Conservation (phyloP, 768 basidiomycete genomes). For the Asterophora parasitica region DNA sequence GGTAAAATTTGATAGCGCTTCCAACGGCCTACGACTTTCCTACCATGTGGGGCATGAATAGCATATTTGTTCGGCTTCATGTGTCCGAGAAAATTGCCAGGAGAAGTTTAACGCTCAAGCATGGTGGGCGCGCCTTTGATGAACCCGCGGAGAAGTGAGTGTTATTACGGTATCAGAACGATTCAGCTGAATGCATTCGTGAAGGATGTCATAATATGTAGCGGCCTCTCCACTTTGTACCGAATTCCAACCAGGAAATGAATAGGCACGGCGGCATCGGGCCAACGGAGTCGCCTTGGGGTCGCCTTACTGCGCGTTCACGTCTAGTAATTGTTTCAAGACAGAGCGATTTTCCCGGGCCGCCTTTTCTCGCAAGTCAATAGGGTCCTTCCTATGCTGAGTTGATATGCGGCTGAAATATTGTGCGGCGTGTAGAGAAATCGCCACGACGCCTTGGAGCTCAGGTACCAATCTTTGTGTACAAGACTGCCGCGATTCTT, state of each 20-base stretch:
- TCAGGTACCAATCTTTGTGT: neutral
- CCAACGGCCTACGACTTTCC: neutral
- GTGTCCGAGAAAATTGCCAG: neutral
- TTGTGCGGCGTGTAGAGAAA: too few species aligned
- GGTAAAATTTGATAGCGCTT: neutral
- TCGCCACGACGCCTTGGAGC: neutral
- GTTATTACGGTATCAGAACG: constrained; percentile 5
- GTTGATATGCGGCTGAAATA: neutral
- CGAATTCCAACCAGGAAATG: constrained; percentile 3
- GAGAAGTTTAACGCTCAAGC: constrained; percentile 1
- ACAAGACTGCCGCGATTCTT: neutral
- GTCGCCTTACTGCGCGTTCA: neutral
- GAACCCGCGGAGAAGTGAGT: constrained; percentile 11
- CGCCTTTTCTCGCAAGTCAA: constrained; percentile 2
- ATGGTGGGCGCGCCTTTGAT: neutral
- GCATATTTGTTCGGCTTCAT: neutral
- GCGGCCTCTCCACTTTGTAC: neutral
- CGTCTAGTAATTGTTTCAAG: constrained; percentile 7
- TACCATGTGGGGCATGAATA: neutral
- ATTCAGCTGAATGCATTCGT: neutral
- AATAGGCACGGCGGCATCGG: neutral
- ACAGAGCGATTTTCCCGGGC: neutral
- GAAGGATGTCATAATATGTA: neutral
- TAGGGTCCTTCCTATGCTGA: constrained; percentile 1
- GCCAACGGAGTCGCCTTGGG: neutral